phyloP scores from a whole-genome alignment of 1,284 basidiomycete species.

The Pseudozyma thailandica region DNA sequence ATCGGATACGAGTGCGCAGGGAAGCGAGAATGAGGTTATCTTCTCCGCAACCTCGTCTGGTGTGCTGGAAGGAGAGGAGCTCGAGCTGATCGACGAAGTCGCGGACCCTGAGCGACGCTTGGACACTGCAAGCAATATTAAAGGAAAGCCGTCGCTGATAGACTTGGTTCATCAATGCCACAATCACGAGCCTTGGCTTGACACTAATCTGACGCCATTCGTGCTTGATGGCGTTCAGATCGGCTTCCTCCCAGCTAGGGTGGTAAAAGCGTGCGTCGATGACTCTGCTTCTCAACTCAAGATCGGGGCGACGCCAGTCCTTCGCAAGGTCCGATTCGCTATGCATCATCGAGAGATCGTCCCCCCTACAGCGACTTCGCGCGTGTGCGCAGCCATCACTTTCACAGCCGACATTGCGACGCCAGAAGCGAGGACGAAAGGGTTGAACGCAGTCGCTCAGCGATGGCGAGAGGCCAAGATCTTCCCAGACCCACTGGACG shows the following conservation, averaged over 20 bases:
- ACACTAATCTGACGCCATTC: constrained; percentile 49
- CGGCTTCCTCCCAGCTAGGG: constrained; percentile 51
- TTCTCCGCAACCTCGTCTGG: constrained; percentile 37
- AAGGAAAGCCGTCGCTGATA: constrained; percentile 32
- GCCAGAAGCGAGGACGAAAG: constrained; percentile 32
- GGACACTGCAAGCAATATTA: not conserved
- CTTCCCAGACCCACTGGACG: constrained; percentile 66
- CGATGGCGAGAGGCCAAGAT: constrained; percentile 45
- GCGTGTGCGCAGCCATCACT: constrained; percentile 30
- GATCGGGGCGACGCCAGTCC: constrained; percentile 13
- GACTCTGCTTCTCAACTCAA: constrained; percentile 25
- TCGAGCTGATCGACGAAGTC: constrained; percentile 27
- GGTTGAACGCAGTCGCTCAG: constrained; percentile 39
- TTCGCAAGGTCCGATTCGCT: constrained; percentile 28
- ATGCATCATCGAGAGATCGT: constrained; percentile 39
- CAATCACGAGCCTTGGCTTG: constrained; percentile 63
- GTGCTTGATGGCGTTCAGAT: constrained; percentile 58
- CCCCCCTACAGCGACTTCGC: constrained; percentile 17
- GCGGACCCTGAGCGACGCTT: constrained; percentile 23
- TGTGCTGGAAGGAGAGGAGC: constrained; percentile 20
- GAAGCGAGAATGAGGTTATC: constrained; percentile 27
- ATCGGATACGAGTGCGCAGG: constrained; percentile 11
- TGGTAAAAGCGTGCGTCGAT: constrained; percentile 45
- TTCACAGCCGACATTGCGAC: constrained; percentile 25
- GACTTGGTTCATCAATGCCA: constrained; percentile 57